Conservation (phyloP, 129 eudicot species). For the Scalesia atractyloides region DNA sequence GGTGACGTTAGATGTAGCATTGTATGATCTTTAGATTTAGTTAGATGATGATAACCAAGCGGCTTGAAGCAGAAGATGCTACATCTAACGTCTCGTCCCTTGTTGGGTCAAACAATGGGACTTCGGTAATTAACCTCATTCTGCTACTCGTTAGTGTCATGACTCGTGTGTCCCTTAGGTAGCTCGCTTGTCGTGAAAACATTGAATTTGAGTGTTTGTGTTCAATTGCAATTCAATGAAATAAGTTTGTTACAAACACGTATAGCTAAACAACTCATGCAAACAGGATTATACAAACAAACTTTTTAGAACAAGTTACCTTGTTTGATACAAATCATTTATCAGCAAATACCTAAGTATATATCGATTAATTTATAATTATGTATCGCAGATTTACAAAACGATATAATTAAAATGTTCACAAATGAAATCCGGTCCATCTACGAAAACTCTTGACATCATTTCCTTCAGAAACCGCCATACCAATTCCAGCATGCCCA, state of each 20-base stretch:
- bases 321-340: constrained; percentile 4
- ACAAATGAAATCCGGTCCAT: constrained; percentile 69
- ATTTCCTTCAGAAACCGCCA: constrained; percentile 74
- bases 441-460: constrained; percentile 52
- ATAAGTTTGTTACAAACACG: not conserved
- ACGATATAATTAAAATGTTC: constrained; percentile 6
- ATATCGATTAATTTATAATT: constrained; percentile 24
- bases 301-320: not conserved
- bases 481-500: constrained; percentile 68
- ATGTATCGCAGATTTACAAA: constrained; percentile 23
- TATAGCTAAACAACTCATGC: not conserved
- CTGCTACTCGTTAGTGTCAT: constrained; percentile 43
- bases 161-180: constrained; percentile 38
- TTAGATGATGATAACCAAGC: constrained; percentile 32
- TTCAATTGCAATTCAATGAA: constrained; percentile 1
- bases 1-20: too few species aligned
- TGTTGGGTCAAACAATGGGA: constrained; percentile 40
- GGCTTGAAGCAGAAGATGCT: constrained; percentile 33
- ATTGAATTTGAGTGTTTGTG: not conserved
- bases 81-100: constrained; percentile 29
- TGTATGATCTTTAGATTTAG: too few species aligned
- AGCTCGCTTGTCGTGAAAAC: constrained; percentile 75
- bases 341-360: constrained; percentile 8
- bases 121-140: constrained; percentile 45
- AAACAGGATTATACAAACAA: not conserved